Percentiles rank a stretch among this genome's conserved stretches.
Conservation (phyloP, 2,329 filamentous ascomycete species). For the Ceratocystis colombiana region DNA sequence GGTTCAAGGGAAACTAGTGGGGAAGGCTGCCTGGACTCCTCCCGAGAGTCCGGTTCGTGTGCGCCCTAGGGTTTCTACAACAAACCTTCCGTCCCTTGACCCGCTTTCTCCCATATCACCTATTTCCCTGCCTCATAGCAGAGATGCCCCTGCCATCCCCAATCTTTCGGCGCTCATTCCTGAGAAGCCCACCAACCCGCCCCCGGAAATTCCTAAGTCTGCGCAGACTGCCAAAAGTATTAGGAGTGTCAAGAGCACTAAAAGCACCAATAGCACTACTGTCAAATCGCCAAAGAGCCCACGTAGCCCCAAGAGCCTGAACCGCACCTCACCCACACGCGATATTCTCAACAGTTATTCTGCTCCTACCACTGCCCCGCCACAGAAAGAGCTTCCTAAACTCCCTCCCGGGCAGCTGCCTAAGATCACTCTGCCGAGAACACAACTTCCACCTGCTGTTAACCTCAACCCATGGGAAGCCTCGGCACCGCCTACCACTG, state of each 20-base stretch:
- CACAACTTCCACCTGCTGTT: conserved; percentile 8
- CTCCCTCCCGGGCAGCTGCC: not conserved
- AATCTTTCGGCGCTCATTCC: not conserved
- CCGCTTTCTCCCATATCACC: conserved; percentile 5
- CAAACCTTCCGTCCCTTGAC: not conserved
- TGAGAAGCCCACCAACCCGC: not conserved
- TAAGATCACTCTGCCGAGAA: conserved; percentile 1
- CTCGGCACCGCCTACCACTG: conserved; percentile 14
- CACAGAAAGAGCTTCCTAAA: conserved; percentile 12
- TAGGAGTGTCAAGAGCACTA: not conserved
- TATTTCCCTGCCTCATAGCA: not conserved
- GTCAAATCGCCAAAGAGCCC: not conserved
- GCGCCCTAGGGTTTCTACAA: not conserved
- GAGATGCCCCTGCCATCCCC: not conserved
- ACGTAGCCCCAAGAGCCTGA: not conserved
- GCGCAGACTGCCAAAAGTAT: conserved; percentile 4
- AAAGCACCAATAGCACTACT: not conserved
- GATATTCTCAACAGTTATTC: conserved; percentile 4
- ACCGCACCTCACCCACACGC: conserved; percentile 5
- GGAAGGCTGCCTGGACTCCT: not conserved
- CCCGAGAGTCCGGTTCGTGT: not conserved
- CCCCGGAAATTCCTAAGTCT: conserved; percentile 12
- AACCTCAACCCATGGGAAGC: conserved; percentile 6
- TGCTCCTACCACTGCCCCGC: not conserved
- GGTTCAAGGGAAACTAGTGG: not conserved